A percentile compares a stretch with the other conserved stretches of the same genome.
Evolutionary conservation across 345 rosid genomes (phyloP).

Genomic region (Firmiana major): DNA sequence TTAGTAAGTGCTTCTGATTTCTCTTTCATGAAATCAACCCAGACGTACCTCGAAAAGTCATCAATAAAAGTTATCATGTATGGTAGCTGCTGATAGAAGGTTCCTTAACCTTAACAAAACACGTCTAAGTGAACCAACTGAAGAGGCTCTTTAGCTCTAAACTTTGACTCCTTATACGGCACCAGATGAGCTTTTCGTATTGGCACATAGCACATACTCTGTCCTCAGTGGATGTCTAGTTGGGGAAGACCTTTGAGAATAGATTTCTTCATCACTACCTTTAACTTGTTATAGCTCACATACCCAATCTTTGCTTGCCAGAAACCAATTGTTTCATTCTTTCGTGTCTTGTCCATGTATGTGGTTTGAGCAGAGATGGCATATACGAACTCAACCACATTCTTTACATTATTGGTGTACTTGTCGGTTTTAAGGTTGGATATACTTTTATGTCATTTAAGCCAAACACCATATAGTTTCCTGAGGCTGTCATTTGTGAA

Average conservation of each 20-base stretch:
- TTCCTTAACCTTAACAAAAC: neutral
- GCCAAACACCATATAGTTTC: neutral
- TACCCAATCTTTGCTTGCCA: too few species aligned
- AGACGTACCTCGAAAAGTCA: too few species aligned
- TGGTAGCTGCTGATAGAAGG: too few species aligned
- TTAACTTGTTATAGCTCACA: too few species aligned
- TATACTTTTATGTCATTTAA: neutral
- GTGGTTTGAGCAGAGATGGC: rapidly evolving
- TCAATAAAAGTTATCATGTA: too few species aligned
- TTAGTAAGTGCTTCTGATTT: neutral
- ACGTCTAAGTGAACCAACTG: neutral
- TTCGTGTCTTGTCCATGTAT: neutral
- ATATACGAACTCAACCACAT: neutral
- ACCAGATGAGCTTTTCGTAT: neutral
- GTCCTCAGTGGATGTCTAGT: too few species aligned
- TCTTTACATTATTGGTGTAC: neutral
- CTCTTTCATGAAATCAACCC: too few species aligned
- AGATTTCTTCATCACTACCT: too few species aligned
- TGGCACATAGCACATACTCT: neutral
- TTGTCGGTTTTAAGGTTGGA: neutral
- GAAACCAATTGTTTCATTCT: too few species aligned
- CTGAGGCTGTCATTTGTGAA: neutral
- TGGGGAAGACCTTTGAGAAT: too few species aligned
- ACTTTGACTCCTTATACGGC: neutral
- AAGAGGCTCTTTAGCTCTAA: neutral